Percentiles rank a stretch among this genome's conserved stretches.
Evolutionary conservation across 495 filamentous ascomycete genomes (phyloP).

Genomic region (Venustampulla echinocandica): DNA sequence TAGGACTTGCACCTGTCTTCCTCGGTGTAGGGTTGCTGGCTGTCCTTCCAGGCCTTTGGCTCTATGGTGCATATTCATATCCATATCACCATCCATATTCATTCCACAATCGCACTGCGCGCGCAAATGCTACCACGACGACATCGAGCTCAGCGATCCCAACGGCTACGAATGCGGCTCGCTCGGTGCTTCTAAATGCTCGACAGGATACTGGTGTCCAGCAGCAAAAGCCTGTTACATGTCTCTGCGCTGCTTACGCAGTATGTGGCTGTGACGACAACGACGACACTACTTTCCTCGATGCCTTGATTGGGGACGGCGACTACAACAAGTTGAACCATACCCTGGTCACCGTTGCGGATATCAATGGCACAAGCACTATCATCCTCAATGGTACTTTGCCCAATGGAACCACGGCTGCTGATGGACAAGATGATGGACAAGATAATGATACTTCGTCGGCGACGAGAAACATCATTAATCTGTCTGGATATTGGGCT

Average conservation of each 20-base stretch:
- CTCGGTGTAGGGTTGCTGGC: constrained; percentile 43
- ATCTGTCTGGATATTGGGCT: constrained; percentile 53
- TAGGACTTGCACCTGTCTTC: constrained; percentile 50
- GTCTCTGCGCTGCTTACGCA: constrained; percentile 60
- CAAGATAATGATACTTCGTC: constrained; percentile 28
- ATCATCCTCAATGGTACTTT: constrained; percentile 81
- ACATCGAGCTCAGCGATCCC: constrained; percentile 9
- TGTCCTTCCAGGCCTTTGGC: constrained; percentile 47
- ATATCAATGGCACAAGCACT: constrained; percentile 66
- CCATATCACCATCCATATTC: constrained; percentile 50
- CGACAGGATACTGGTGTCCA: constrained; percentile 33
- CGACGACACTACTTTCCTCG: constrained; percentile 44
- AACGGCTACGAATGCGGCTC: background rate
- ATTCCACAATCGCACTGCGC: constrained; percentile 48
- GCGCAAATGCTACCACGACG: constrained; percentile 14
- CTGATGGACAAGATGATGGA: constrained; percentile 42
- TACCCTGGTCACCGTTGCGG: constrained; percentile 50
- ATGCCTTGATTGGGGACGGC: constrained; percentile 57
- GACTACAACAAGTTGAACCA: constrained; percentile 49
- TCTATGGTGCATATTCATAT: constrained; percentile 65
- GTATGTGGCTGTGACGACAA: constrained; percentile 80
- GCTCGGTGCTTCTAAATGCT: constrained; percentile 14
- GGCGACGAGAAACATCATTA: constrained; percentile 28
- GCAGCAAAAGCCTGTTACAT: constrained; percentile 61
- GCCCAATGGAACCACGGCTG: constrained; percentile 70